These are phyloP conservation scores for Chaetomium cochliodes DNA, from an alignment of 495 filamentous ascomycete species.

Conservation along the genomic window DNA sequence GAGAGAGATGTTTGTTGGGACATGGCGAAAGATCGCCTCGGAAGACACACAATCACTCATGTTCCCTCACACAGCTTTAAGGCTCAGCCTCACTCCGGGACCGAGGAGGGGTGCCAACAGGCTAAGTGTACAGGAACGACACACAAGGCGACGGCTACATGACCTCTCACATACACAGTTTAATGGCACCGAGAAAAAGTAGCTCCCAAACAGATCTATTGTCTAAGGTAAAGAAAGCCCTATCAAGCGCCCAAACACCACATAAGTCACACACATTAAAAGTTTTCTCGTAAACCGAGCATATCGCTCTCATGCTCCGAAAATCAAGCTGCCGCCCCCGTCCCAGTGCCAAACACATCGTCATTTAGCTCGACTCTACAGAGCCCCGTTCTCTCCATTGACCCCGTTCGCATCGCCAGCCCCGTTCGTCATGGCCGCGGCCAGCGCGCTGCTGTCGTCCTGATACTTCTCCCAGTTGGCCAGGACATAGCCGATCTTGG, in stretches of 20 bases:
- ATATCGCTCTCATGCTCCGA: neutral
- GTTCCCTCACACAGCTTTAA: too few species aligned
- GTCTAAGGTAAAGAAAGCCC: constrained; percentile 10
- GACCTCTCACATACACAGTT: neutral
- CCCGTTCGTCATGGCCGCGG: constrained; percentile 3
- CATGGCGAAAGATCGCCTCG: too few species aligned
- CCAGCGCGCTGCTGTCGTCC: constrained; percentile 26
- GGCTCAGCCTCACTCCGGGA: too few species aligned
- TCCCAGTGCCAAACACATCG: neutral
- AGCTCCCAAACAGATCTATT: neutral
- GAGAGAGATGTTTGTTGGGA: too few species aligned
- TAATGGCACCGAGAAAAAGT: neutral
- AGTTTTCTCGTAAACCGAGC: constrained; percentile 4
- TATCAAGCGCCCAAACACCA: neutral
- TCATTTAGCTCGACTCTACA: constrained; percentile 13
- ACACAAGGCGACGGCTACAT: neutral
- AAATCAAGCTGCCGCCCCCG: neutral
- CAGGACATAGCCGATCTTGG: constrained; percentile 83
- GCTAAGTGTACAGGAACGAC: too few species aligned
- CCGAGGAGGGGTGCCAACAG: too few species aligned
- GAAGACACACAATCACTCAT: too few species aligned
- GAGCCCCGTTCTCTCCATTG: neutral
- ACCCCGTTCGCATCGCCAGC: constrained; percentile 13
- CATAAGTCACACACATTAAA: constrained; percentile 5
- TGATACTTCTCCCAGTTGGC: constrained; percentile 75